Conservation (phyloP, 768 basidiomycete genomes). For the Candolleomyces aberdarensis region DNA sequence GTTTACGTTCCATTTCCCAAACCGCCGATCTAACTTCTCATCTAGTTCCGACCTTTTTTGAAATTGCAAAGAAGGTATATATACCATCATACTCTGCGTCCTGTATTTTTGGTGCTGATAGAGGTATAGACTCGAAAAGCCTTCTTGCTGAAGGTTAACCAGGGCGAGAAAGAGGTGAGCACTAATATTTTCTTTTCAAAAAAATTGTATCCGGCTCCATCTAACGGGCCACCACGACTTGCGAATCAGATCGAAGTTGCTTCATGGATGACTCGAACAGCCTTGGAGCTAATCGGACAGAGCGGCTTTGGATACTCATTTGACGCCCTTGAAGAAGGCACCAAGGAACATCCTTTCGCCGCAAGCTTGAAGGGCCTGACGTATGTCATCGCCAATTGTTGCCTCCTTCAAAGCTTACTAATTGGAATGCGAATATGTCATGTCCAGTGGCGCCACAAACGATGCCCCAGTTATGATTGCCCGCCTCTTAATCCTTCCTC, state of each 20-base stretch:
- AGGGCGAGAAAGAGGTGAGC: neutral
- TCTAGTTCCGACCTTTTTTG: constrained; percentile 33
- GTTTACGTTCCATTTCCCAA: neutral
- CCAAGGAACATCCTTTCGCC: constrained; percentile 24
- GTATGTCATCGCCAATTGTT: constrained; percentile 15
- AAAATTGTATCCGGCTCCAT: neutral
- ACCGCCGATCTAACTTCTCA: neutral
- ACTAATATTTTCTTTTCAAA: neutral
- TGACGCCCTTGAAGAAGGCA: neutral
- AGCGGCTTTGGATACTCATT: constrained; percentile 9
- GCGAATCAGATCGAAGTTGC: neutral
- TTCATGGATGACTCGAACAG: neutral
- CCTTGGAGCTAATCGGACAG: constrained; percentile 7
- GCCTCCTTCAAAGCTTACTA: neutral
- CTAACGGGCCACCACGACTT: neutral
- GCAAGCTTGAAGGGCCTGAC: constrained; percentile 24
- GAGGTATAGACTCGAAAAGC: too few relatives aligned
- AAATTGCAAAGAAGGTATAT: constrained; percentile 25
- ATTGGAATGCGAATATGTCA: neutral
- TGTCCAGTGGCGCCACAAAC: neutral
- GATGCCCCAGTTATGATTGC: constrained; percentile 15
- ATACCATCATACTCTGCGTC: too few relatives aligned
- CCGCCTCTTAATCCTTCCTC: constrained; percentile 19
- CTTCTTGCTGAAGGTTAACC: too few relatives aligned
- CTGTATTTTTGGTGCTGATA: too few relatives aligned